Conservation (phyloP, 2,329 filamentous ascomycete species). For the Emergomyces orientalis region DNA sequence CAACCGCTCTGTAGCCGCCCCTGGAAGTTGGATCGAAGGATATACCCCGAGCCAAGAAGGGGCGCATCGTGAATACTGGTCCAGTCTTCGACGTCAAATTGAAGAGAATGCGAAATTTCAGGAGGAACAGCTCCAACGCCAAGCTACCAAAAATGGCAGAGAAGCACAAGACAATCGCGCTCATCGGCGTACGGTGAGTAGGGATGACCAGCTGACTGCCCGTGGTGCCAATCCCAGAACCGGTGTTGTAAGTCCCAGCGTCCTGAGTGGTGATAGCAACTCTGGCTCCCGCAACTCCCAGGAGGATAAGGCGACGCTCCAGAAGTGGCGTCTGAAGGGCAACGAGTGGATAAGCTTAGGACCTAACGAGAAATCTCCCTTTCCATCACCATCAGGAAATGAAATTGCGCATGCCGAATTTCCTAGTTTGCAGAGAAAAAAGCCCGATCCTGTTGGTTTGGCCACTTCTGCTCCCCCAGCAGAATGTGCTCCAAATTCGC, state of each 20-base stretch:
- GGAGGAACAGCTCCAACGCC: not conserved
- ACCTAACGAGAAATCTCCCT: conserved; percentile 19
- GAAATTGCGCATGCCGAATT: conserved; percentile 3
- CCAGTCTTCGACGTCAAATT: conserved; percentile 5
- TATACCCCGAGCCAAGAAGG: not conserved
- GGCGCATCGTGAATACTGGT: conserved; percentile 3
- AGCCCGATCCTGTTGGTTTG: not conserved
- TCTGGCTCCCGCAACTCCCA: conserved; percentile 17
- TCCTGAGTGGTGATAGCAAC: conserved; percentile 19
- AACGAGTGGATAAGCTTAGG: conserved; percentile 30
- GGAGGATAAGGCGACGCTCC: conserved; percentile 12
- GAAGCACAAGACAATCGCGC: not conserved
- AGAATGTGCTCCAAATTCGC: conserved; percentile 24
- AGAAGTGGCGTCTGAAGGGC: conserved; percentile 28
- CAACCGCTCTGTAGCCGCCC: not conserved
- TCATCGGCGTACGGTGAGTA: conserved; percentile 17
- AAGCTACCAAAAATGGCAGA: not conserved
- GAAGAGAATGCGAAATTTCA: conserved; percentile 4
- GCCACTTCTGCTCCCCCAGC: conserved; percentile 24
- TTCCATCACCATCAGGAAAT: conserved; percentile 11
- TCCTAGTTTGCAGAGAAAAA: not conserved
- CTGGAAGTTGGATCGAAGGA: not conserved
- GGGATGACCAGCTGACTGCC: conserved; percentile 28
- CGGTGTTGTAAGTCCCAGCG: conserved; percentile 30
- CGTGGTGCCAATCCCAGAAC: conserved; percentile 29